Base-by-base conservation (phyloP, 225 moss, liverwort and hornwort genomes). In the Physcomitrium patens region DNA sequence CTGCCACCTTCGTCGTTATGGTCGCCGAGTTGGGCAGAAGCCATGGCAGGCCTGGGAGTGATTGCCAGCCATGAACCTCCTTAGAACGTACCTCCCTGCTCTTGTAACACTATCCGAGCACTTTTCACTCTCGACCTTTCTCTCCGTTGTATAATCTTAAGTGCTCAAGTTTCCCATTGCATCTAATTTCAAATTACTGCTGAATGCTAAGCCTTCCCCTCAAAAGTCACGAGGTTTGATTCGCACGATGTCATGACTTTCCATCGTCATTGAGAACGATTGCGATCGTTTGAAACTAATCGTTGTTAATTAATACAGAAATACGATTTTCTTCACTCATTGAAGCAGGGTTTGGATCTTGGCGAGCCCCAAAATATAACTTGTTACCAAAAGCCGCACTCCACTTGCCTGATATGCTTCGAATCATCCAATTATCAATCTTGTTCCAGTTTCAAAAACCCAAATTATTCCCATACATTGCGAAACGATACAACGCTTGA, bases 11-110 rank as follows among this genome's bases (percentile, higher is more conserved):
- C 23, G 69, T 68, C 68, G 74, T 43, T 27, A 60, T 67, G 1
- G 78, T 53, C 19, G 82, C 78, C 7, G 78, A 70, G 60, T 60
- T 74, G 0, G 65, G 50, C 58, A 82, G 60, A 56, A 82, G 37
- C 82, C 82, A 82, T 50, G 76, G 11, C 81, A 83, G 76, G 43
- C 81, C 88, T 52, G 86, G 76, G 46, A 86, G 27, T 4, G 42
- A 23, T 60, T 78, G 12, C 87, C 82, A 84, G 42, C 7, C 75
- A 77, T 65, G 49, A 59, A 11, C n/a, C 27, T 58, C 58, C 18
- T 79, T 73, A 74, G 15, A 44, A 55, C 54, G 61, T 10, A 7
- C 27, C 63, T 14, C 27, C 45, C 7, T 1, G 68, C 75, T 71
- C 44, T 47, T 77, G 84, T 84, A 73, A 4, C 76, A 77, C 26